phyloP scores from a whole-genome alignment of 768 basidiomycete genomes.

The Termitomyces sp. region DNA sequence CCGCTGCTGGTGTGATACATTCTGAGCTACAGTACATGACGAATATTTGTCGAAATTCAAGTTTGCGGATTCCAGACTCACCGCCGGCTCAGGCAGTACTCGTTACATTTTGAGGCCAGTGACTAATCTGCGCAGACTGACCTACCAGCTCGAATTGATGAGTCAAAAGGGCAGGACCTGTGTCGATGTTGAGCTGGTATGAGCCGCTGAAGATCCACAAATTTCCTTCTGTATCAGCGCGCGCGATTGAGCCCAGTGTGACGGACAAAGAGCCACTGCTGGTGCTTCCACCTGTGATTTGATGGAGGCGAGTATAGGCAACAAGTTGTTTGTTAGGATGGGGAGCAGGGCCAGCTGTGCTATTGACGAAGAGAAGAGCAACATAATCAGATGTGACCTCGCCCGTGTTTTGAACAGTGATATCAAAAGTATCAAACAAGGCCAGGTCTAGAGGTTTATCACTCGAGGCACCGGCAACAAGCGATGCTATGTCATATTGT shows the following conservation, averaged over 20 bases:
- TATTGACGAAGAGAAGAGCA: slow-evolving; percentile 49
- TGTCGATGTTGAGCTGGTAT: slow-evolving; percentile 45
- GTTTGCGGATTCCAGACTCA: background rate
- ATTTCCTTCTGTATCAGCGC: slow-evolving; percentile 45
- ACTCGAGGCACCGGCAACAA: slow-evolving; percentile 28
- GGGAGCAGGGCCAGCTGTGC: slow-evolving; percentile 47
- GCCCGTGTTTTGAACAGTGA: slow-evolving; percentile 49
- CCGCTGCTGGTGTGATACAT: no score
- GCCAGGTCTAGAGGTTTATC: slow-evolving; percentile 38
- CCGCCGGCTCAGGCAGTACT: background rate
- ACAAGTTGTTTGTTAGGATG: slow-evolving; percentile 53
- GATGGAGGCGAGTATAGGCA: slow-evolving; percentile 41
- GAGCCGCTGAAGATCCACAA: slow-evolving; percentile 44
- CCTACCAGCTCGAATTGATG: slow-evolving; percentile 45
- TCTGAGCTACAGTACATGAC: no score
- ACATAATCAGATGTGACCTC: slow-evolving; percentile 52
- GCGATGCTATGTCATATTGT: slow-evolving; percentile 40
- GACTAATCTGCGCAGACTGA: slow-evolving; percentile 34
- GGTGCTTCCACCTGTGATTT: slow-evolving; percentile 26
- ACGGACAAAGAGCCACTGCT: slow-evolving; percentile 36
- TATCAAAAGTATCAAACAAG: slow-evolving; percentile 47
- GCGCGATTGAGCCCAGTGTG: slow-evolving; percentile 47
- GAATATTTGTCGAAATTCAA: background rate
- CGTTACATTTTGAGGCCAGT: slow-evolving; percentile 31
- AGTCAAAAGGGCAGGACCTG: slow-evolving; percentile 33